A percentile compares a stretch with the other conserved stretches of the same genome.
These are phyloP conservation scores for Acanthamoeba quina DNA, from an alignment of 208 protist species.

Conservation along the genomic window DNA sequence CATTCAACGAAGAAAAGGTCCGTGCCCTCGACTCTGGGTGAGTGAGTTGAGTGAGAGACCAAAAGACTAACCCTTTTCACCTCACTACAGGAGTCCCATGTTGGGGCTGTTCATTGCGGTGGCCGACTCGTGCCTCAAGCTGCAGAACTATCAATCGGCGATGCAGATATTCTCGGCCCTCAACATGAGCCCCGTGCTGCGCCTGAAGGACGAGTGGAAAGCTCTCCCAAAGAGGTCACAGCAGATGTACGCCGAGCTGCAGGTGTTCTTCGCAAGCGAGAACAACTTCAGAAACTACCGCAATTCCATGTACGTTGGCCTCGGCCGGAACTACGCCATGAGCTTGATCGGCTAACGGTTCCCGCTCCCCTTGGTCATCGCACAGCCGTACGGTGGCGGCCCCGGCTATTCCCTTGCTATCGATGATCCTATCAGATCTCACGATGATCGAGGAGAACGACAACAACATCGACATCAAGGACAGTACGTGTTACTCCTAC, in stretches of 20 bases:
- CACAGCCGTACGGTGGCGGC: neutral
- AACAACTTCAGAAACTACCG: slow-evolving; percentile 71
- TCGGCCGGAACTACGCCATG: neutral
- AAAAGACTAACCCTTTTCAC: neutral
- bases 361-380: neutral
- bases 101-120: slow-evolving; percentile 53
- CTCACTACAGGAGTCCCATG: neutral
- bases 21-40: too few relatives aligned
- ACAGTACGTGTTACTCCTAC: neutral
- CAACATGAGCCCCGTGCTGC: slow-evolving; percentile 59
- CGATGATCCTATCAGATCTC: slow-evolving; percentile 66
- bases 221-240: slow-evolving; percentile 4
- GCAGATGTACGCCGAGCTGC: slow-evolving; percentile 61
- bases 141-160: slow-evolving; percentile 67
- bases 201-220: slow-evolving; percentile 62
- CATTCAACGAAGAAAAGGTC: slow-evolving; percentile 51
- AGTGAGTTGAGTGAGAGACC: neutral
- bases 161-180: slow-evolving; percentile 73
- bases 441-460: slow-evolving; percentile 76
- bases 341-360: neutral
- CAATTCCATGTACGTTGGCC: neutral
- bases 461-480: slow-evolving; percentile 40
- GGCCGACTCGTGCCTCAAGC: slow-evolving; percentile 50
- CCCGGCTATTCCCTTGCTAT: slow-evolving; percentile 68
- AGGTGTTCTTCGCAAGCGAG: neutral